Conservation (phyloP, 164 flowering plant genomes). For the Pachysandra terminalis region DNA sequence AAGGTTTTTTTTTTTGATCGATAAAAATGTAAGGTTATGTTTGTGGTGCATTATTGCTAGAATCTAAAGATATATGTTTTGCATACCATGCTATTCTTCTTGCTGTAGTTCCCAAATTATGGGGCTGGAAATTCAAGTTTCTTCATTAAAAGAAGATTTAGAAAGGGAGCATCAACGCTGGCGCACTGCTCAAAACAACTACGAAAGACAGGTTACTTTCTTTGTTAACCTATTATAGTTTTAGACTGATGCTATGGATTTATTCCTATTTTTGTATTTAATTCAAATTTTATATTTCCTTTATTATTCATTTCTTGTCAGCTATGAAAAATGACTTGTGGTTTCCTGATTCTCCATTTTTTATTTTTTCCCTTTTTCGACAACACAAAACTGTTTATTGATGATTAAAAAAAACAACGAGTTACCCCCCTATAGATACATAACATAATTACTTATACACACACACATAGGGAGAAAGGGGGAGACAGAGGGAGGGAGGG, state of each 20-base stretch:
- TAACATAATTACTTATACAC: too few species aligned
- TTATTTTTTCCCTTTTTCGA: too few species aligned
- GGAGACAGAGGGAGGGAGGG: too few species aligned
- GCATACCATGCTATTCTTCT: slow-evolving; percentile 8
- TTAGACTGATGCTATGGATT: background rate
- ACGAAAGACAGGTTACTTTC: slow-evolving; percentile 83
- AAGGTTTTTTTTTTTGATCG: slow-evolving; percentile 18
- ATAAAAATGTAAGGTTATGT: too few species aligned
- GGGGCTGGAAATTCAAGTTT: slow-evolving; percentile 53
- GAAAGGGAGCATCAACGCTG: slow-evolving; percentile 73
- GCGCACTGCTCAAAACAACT: slow-evolving; percentile 78
- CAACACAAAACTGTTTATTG: too few species aligned
- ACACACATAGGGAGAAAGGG: too few species aligned
- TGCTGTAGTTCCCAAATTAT: slow-evolving; percentile 47
- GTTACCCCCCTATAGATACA: too few species aligned
- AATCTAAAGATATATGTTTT: background rate
- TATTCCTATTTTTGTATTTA: background rate
- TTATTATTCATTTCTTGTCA: too few species aligned
- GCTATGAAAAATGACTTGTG: too few species aligned
- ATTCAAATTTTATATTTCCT: background rate
- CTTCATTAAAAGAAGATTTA: slow-evolving; percentile 67
- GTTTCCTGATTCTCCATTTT: too few species aligned
- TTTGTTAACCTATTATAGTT: background rate
- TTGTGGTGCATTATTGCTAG: background rate
- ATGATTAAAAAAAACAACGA: too few species aligned